Base-by-base conservation (phyloP, 306 rosid species). In the Hylodesmum podocarpum region DNA sequence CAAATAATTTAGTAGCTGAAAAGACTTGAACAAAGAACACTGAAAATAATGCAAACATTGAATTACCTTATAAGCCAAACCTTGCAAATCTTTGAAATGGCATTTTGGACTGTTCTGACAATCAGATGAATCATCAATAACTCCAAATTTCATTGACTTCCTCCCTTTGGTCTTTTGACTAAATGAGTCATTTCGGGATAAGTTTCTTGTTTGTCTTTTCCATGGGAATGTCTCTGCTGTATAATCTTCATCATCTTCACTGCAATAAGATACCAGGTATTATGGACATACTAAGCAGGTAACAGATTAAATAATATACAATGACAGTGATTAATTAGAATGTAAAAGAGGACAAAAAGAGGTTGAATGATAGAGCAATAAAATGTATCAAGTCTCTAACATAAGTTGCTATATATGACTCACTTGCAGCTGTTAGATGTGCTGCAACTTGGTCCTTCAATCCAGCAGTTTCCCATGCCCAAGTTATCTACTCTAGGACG, bases 391-490 rank as follows among this genome's bases (percentile, higher is more conserved):
- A 41, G 37, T 25, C 3, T 59, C 14, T 24, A 16, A 70, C 41
- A 10, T 34, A 50, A 73, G 57, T 64, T 46, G 77, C 2, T 46
- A 54, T 27, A 53, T 4, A 15, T 46, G 49, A 84, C 87, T 84
- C 83, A 87, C 96, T 72, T 57, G 87, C 91, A 91, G 80, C 85
- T 75, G 77, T 82, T 91, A 73, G 98, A 93, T 82, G 97, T 87
- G 88, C 93, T 91, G 74, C 97, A 89, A 75, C 81, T 79, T 81
- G 87, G 77, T 79, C 93, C 98, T 82, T 89, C 89, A 58, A 90
- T 83, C 86, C 85, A 90, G 85, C 86, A 84, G 87, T 69, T 90
- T 46, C 97, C 97, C 89, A 93, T 79, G 13, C 91, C 93, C 57
- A 83, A 28, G 72, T 88, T 86, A 29, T 89, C 92, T 24, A 72